Evolutionary conservation across 352 stramenopile species (phyloP).

Genomic region (Globisporangium camurandrum): DNA sequence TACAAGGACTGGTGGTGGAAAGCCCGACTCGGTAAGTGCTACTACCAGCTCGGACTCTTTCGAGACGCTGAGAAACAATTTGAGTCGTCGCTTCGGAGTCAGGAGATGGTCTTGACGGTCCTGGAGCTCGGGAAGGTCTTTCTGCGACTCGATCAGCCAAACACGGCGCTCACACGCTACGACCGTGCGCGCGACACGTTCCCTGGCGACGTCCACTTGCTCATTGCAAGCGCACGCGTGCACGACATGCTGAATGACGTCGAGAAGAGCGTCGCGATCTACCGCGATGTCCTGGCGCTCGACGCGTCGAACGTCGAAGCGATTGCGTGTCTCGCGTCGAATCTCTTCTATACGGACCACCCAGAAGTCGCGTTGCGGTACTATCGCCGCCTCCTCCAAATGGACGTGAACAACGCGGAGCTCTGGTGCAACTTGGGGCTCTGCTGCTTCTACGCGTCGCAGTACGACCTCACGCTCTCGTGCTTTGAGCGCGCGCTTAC

Average conservation of each 20-base stretch:
- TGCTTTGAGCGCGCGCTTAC: slow-evolving; percentile 89
- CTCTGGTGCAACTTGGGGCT: slow-evolving; percentile 94
- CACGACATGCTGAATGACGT: slow-evolving; percentile 90
- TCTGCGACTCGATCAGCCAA: slow-evolving; percentile 90
- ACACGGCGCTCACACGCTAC: slow-evolving; percentile 87
- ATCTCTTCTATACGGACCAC: slow-evolving; percentile 92
- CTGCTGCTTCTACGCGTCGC: slow-evolving; percentile 90
- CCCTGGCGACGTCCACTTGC: slow-evolving; percentile 69
- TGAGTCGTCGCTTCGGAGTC: slow-evolving; percentile 78
- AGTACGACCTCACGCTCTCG: slow-evolving; percentile 93
- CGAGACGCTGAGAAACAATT: slow-evolving; percentile 93
- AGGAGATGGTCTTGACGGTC: slow-evolving; percentile 87
- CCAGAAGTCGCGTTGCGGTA: slow-evolving; percentile 89
- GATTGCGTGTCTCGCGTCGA: slow-evolving; percentile 88
- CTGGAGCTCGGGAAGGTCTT: slow-evolving; percentile 94
- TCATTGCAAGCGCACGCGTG: slow-evolving; percentile 84
- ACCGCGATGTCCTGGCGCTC: slow-evolving; percentile 84
- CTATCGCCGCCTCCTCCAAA: slow-evolving; percentile 90
- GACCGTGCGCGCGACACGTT: slow-evolving; percentile 58
- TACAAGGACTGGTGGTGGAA: slow-evolving; percentile 96
- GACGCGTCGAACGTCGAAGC: slow-evolving; percentile 89
- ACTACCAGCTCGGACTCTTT: slow-evolving; percentile 91
- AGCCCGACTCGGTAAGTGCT: slow-evolving; percentile 89
- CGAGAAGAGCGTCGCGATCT: slow-evolving; percentile 67
- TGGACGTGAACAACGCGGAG: slow-evolving; percentile 87